Evolutionary conservation across 805 yeast genomes (phyloP), one percentile per base, ranked within the genome.

Genomic region (Saturnispora zaruensis): DNA sequence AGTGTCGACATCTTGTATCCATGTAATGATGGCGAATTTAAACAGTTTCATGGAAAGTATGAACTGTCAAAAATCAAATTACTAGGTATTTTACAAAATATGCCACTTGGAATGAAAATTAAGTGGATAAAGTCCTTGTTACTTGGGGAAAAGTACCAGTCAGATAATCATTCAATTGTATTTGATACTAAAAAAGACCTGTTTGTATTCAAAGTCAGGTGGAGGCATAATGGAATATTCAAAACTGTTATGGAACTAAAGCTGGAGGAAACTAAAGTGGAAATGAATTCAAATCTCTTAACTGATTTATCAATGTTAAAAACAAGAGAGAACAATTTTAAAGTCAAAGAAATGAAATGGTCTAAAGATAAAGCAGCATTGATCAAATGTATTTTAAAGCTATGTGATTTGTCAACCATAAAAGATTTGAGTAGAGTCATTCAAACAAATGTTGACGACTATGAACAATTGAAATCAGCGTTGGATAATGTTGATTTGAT

Each of bases 101-200:
- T 46, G 40, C 23, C 40, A n/a, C 13, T 36, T 18, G 23, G 23
- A 18, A 36, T 36, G 40, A 45, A 45, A 45, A 18, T 24, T 20
- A 11, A 45, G 21, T 53, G 56, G 56, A 7, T 53, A 2, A 41
- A 43, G 21, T 49, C 49, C 2, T 20, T 53, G 11, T 23, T 53
- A 2, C 8, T 46, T 11, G 34, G 40, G n/a, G 51, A 48, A 6
- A 38, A 34, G 7, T 51, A 30, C 32, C 44, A 44, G 32, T 25
- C 42, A 25, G 50, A 46, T 2, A 24, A 16, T 7, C 51, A 53
- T 34, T 20, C 23, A 20, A 51, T 28, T 41, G 48, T 33, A 2
- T 24, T 53, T 2, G 18, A 8, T 1, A n/a, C 37, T 6, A 5
- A n/a, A 4, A 18, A 40, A 4, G 32, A 20, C 1, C 3, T 14